Evolutionary conservation across 2,329 filamentous ascomycete species (phyloP), one percentile per base, ranked within the genome.

Genomic region (Sporothrix dimorphospora): DNA sequence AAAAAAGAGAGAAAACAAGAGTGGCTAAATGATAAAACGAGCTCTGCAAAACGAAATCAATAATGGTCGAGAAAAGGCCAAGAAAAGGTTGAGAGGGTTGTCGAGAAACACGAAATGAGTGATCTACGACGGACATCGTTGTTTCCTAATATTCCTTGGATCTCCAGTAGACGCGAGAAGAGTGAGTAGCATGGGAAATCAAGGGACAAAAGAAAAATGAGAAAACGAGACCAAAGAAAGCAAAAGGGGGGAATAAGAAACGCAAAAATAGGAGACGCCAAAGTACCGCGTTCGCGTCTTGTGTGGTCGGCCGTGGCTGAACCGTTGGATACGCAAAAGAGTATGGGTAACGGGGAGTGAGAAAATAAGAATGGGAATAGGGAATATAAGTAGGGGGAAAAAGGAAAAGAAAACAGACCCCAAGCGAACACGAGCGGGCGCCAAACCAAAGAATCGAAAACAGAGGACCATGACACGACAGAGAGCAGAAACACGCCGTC

Each of bases 301-400:
- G 40, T 57, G 51, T 61, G 49, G 55, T 73, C 30, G 59, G 68
- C 59, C 38, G 24, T 61, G 19, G 65, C 30, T 34, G 47, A 51
- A 34, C 45, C 65, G 47, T 21, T 40, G 47, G n/a, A 16, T 16
- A 53, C 19, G 38, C 1, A 45, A 68, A 68, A 8, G 45, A 51
- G 27, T 21, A 53, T 24, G 47, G 47, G 45, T 69, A 57, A 57
- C 45, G 14, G 45, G 7, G 21, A 38, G 51, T 4, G 5, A 14
- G 4, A 59, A 34, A 70, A 30, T 30, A 30, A 57, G 11, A n/a
- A 42, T n/a, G 14, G 30, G 14, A 24, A 57, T 3, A 57, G 30
- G 27, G 40, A n/a, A 42, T 8, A n/a, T 24, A 53, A 14, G 16
- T 38, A 38, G 3, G 14, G 4, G 27, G 21, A 49, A 34, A 47